Conservation (phyloP, 2,329 filamentous ascomycete species). For the Seiridium cupressi region DNA sequence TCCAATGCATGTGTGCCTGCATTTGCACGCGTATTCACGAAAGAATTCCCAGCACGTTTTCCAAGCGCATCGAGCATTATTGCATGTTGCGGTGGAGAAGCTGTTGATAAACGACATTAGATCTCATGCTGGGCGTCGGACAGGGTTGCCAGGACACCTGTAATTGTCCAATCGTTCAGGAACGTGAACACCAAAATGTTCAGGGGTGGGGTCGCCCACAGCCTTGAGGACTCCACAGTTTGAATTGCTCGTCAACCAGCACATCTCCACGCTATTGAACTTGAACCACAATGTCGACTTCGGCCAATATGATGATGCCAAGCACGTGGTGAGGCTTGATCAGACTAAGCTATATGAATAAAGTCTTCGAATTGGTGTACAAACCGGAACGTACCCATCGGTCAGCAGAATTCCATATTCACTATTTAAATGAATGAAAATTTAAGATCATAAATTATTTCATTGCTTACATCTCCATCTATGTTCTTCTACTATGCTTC, state of each 20-base stretch:
- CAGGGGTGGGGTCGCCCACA: neutral
- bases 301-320: too few relatives aligned
- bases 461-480: too few relatives aligned
- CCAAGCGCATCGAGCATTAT: neutral
- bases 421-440: too few relatives aligned
- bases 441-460: too few relatives aligned
- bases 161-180: conserved; percentile 2
- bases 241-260: too few relatives aligned
- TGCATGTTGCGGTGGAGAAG: neutral
- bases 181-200: conserved; percentile 5
- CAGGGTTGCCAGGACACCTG: neutral
- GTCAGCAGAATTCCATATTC: too few relatives aligned
- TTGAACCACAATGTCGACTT: neutral
- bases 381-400: too few relatives aligned
- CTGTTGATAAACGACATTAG: neutral
- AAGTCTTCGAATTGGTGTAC: too few relatives aligned
- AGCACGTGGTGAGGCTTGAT: too few relatives aligned
- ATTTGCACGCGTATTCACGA: neutral
- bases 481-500: neutral
- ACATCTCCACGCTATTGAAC: neutral
- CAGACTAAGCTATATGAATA: too few relatives aligned
- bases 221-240: neutral
- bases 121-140: neutral
- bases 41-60: neutral
- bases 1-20: neutral